phyloP scores from a whole-genome alignment of 129 eudicot species.

The Silybum marianum region DNA sequence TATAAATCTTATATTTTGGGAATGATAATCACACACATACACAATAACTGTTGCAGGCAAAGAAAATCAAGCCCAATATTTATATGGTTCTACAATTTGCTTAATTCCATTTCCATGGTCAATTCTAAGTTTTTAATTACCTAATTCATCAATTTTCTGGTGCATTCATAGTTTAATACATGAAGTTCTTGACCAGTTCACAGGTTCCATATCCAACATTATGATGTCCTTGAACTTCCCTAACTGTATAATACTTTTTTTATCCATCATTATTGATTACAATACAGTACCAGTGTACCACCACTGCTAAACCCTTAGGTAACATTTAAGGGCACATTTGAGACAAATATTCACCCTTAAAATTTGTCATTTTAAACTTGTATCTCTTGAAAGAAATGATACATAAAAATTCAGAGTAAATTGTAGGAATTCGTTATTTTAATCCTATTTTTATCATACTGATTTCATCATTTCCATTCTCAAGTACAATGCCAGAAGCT shows the following conservation, averaged over 20 bases:
- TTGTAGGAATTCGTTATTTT: neutral
- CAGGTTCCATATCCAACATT: slow-evolving; percentile 5
- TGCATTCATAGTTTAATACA: neutral
- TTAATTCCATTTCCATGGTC: neutral
- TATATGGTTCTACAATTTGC: neutral
- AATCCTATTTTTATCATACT: neutral
- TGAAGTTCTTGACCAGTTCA: slow-evolving; percentile 7
- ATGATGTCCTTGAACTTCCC: neutral
- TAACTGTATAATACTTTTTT: neutral
- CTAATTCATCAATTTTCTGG: neutral
- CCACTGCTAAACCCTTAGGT: neutral
- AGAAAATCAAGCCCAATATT: neutral
- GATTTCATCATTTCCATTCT: neutral
- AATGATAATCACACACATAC: neutral
- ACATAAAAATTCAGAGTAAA: neutral
- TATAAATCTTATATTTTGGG: neutral
- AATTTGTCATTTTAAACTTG: neutral
- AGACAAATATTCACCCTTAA: neutral
- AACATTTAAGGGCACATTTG: neutral
- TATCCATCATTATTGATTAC: neutral
- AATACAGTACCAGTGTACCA: neutral
- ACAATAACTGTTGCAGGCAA: neutral
- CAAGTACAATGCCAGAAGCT: neutral
- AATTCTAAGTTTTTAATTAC: neutral
- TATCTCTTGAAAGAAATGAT: neutral